Percentiles rank a stretch among this genome's conserved stretches.
Evolutionary conservation across 768 basidiomycete genomes (phyloP).

Genomic region (Podaxis carcinomalis): DNA sequence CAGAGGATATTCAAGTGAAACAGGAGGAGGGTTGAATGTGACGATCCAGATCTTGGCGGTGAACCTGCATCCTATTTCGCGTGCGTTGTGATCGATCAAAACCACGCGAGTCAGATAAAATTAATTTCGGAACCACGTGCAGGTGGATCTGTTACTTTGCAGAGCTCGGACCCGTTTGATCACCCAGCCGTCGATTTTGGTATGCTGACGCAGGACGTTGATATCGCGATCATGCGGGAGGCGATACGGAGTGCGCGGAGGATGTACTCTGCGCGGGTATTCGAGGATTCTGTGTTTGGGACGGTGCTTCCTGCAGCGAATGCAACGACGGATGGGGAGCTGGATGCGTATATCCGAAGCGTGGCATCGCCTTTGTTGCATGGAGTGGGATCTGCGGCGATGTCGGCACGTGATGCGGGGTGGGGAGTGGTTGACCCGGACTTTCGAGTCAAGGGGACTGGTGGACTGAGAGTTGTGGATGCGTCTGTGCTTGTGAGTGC

Average conservation of each 20-base stretch:
- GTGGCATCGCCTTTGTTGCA: constrained; percentile 22
- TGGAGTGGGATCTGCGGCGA: constrained; percentile 27
- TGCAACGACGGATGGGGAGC: not conserved
- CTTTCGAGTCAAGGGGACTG: constrained; percentile 29
- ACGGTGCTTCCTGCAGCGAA: not conserved
- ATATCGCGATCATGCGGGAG: constrained; percentile 9
- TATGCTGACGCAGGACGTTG: constrained; percentile 9
- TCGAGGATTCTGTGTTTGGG: constrained; percentile 3
- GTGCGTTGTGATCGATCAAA: not conserved
- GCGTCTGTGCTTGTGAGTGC: constrained; percentile 28
- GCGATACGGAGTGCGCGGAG: constrained; percentile 10
- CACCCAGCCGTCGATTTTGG: constrained; percentile 4
- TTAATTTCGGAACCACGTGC: not conserved
- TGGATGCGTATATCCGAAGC: constrained; percentile 17
- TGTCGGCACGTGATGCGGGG: constrained; percentile 22
- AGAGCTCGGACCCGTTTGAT: constrained; percentile 2
- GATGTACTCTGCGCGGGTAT: constrained; percentile 7
- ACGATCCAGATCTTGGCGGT: not conserved
- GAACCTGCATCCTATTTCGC: constrained; percentile 5
- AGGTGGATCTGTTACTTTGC: constrained; percentile 10
- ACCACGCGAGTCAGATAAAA: not conserved
- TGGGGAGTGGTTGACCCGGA: constrained; percentile 34
- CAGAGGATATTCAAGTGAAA: not conserved
- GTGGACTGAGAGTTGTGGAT: constrained; percentile 33
- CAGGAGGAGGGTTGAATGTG: not conserved